Conservation (phyloP, 208 protist species). For the Acanthamoeba lenticulata region DNA sequence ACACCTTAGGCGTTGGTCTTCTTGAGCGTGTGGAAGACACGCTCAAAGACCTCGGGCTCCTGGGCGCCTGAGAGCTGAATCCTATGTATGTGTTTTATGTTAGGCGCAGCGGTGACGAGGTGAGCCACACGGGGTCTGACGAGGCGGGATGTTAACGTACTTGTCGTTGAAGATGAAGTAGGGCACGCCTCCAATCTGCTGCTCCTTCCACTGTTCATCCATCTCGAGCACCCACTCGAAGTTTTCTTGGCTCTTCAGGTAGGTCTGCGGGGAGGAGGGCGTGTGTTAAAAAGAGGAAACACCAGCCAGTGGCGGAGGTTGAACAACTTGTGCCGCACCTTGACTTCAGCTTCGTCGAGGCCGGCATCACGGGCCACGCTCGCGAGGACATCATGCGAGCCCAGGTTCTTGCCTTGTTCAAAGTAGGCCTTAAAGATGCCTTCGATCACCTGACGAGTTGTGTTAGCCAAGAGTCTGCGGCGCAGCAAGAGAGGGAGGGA, state of each 20-base stretch:
- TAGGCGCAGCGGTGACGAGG: not conserved
- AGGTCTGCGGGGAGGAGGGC: not conserved
- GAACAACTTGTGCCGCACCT: not conserved
- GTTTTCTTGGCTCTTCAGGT: constrained; percentile 18
- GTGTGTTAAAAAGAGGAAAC: not conserved
- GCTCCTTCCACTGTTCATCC: constrained; percentile 36
- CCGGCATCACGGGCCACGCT: not conserved
- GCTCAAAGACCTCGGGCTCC: constrained; percentile 2
- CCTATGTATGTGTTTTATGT: not conserved
- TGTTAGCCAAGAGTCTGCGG: too few species aligned
- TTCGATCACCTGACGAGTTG: constrained; percentile 46
- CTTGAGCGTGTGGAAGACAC: not conserved
- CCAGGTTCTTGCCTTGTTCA: constrained; percentile 47
- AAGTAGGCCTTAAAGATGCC: constrained; percentile 37
- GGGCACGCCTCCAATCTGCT: constrained; percentile 40
- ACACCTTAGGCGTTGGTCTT: not conserved
- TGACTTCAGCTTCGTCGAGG: constrained; percentile 1
- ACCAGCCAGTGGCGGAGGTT: not conserved
- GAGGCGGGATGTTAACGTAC: too few species aligned
- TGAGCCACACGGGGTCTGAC: too few species aligned
- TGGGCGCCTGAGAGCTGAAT: not conserved
- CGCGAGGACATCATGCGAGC: constrained; percentile 1
- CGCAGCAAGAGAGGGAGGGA: not conserved
- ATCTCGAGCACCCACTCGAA: not conserved
- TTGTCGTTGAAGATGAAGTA: constrained; percentile 63